Evolutionary conservation across 2,329 filamentous ascomycete species (phyloP).

Genomic region (Arthroderma sp.): DNA sequence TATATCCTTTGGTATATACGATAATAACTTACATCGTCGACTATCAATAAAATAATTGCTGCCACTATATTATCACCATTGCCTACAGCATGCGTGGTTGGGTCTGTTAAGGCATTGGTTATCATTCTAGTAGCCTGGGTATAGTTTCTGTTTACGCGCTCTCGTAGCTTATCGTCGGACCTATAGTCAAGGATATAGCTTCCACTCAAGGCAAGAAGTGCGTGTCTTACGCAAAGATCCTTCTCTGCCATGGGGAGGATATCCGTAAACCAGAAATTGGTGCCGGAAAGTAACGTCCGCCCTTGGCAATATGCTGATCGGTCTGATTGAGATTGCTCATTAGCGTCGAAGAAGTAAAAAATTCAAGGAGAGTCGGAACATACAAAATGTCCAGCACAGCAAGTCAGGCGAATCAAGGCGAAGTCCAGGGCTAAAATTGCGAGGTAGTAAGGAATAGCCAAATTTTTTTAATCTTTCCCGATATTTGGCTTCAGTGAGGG

Average conservation of each 20-base stretch:
- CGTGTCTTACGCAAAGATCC: slow-evolving; percentile 4
- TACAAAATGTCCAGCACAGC: slow-evolving; percentile 1
- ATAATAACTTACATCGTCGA: slow-evolving; percentile 2
- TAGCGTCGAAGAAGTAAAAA: too few relatives aligned
- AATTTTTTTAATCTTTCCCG: slow-evolving; percentile 1
- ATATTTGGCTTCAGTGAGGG: background rate
- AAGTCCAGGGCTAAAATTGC: too few relatives aligned
- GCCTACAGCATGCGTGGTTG: background rate
- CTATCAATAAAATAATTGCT: background rate
- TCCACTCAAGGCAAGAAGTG: slow-evolving; percentile 6
- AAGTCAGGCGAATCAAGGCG: background rate
- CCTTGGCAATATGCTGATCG: slow-evolving; percentile 6
- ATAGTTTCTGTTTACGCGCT: slow-evolving; percentile 1
- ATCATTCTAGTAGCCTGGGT: background rate
- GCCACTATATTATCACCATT: background rate
- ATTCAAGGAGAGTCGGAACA: background rate
- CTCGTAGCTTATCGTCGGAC: background rate
- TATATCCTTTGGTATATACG: too few relatives aligned
- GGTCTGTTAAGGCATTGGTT: background rate
- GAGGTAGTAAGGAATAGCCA: background rate
- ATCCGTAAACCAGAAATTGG: slow-evolving; percentile 7
- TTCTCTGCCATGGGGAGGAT: slow-evolving; percentile 7
- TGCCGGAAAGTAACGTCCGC: slow-evolving; percentile 6
- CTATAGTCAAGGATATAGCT: slow-evolving; percentile 9
- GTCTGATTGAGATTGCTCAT: background rate